Base-by-base conservation (phyloP, 2,329 filamentous ascomycete species). In the Fusarium longipes region DNA sequence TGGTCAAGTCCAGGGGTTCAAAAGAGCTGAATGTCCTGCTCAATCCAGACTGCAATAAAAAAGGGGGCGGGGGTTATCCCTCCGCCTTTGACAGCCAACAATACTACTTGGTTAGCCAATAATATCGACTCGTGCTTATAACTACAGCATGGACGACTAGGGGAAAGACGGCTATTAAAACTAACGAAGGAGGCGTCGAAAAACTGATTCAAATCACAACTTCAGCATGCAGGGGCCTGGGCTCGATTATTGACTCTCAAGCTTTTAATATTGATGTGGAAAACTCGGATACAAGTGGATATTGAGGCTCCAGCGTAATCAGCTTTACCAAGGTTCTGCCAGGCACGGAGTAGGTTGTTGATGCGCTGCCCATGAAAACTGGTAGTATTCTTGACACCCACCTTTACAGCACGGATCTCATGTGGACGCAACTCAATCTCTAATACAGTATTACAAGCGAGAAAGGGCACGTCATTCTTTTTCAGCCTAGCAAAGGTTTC, bases 381-480 rank as follows among this genome's bases (percentile, higher is more conserved):
- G 17, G 58, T 32, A 32, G 8, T 30, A 63, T 57, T 57, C 49
- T 63, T 54, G 14, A 56, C 49, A 43, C 42, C 48, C 22, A 27
- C 57, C 47, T 51, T n/a, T 49, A n/a, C 43, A 58, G 52, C 60
- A 63, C 59, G 39, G 59, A 63, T 63, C 43, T 58, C 44, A 51
- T 45, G 51, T 58, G 39, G 60, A 40, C 43, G 39, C 30, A 63
- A 63, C 58, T 27, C 60, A 63, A 63, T 63, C 44, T 58, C 40
- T 59, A 43, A 24, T 45, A 39, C 36, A 39, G 36, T 32, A 48
- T 53, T n/a, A 65, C 53, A 64, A 65, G 53, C 61, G 61, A 64
- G 53, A 24, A 48, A 48, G 24, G 45, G 61, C 44, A 64, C 52
- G 52, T 59, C 61, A 64, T 64, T 53, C 20, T 32, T 38, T 36